These are phyloP conservation scores for Aspergillus puulaauensis DNA, from an alignment of 2,329 filamentous ascomycete genomes.

Conservation along the genomic window DNA sequence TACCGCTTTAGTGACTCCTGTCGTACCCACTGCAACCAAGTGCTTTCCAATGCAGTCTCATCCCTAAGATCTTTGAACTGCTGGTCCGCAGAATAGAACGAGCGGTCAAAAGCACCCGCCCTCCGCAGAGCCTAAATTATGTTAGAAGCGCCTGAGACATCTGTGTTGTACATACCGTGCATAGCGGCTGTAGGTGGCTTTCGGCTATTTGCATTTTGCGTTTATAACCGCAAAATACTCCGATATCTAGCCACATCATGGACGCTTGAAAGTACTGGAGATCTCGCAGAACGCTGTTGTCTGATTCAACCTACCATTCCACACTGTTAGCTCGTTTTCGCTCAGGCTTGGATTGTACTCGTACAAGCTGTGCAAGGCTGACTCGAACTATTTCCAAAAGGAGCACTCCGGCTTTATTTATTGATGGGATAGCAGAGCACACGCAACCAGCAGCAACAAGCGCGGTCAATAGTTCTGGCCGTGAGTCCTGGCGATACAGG, in stretches of 20 bases:
- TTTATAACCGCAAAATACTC: slow-evolving; percentile 6
- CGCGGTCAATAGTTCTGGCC: slow-evolving; percentile 2
- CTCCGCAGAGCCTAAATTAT: neutral
- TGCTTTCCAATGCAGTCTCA: neutral
- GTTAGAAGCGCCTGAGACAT: neutral
- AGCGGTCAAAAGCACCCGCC: slow-evolving; percentile 3
- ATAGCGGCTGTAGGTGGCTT: slow-evolving; percentile 6
- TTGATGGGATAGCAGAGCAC: slow-evolving; percentile 2
- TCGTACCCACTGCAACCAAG: slow-evolving; percentile 1
- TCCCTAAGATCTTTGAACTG: neutral
- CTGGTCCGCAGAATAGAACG: neutral
- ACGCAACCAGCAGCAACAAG: slow-evolving; percentile 5
- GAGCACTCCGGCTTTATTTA: slow-evolving; percentile 4
- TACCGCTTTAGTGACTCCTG: slow-evolving; percentile 4
- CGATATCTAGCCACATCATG: slow-evolving; percentile 10
- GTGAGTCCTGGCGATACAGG: neutral
- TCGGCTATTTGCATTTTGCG: slow-evolving; percentile 9
- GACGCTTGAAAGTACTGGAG: slow-evolving; percentile 8
- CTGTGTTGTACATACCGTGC: neutral
- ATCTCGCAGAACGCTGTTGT: slow-evolving; percentile 7
- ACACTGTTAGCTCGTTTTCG: neutral
- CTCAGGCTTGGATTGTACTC: neutral
- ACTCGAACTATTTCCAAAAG: slow-evolving; percentile 5
- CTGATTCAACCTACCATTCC: neutral
- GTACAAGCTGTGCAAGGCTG: slow-evolving; percentile 5